phyloP scores from a whole-genome alignment of 2,329 filamentous ascomycete species.

The Mariannaea elegans region DNA sequence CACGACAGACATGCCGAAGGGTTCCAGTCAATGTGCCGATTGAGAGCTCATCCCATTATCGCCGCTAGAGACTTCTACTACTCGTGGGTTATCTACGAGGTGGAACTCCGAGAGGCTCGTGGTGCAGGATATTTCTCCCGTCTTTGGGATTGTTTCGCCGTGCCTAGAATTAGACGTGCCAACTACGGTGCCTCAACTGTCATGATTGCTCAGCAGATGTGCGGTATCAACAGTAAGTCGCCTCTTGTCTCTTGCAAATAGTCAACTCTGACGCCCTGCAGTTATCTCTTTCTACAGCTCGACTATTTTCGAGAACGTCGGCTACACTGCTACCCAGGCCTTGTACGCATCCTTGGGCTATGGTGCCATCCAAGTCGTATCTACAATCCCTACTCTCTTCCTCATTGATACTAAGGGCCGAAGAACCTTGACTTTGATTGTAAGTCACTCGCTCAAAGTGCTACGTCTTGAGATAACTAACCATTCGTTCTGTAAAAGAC shows the following conservation, averaged over 20 bases:
- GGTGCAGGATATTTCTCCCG: conserved; percentile 44
- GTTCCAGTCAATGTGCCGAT: conserved; percentile 59
- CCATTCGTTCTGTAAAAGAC: conserved; percentile 26
- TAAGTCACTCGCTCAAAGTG: conserved; percentile 4
- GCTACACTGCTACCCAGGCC: conserved; percentile 39
- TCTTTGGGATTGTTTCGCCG: conserved; percentile 66
- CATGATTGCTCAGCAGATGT: conserved; percentile 75
- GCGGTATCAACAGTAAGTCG: conserved; percentile 37
- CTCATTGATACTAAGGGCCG: conserved; percentile 39
- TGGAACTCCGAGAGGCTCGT: conserved; percentile 41
- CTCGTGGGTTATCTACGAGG: conserved; percentile 49
- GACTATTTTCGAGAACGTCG: conserved; percentile 36
- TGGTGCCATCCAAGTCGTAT: conserved; percentile 44
- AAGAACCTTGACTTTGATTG: conserved; percentile 32
- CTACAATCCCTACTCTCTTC: conserved; percentile 42
- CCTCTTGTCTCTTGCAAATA: accelerated
- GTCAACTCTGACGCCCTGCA: background rate
- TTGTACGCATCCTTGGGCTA: conserved; percentile 44
- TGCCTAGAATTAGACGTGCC: conserved; percentile 74
- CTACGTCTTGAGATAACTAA: background rate
- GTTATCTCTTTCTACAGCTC: conserved; percentile 45
- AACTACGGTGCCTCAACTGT: conserved; percentile 80
- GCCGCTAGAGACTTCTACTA: conserved; percentile 66
- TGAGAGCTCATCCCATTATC: conserved; percentile 62
- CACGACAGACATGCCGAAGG: conserved; percentile 67